Evolutionary conservation across 2,329 filamentous ascomycete genomes (phyloP).

Genomic region (Colletotrichum sidae): DNA sequence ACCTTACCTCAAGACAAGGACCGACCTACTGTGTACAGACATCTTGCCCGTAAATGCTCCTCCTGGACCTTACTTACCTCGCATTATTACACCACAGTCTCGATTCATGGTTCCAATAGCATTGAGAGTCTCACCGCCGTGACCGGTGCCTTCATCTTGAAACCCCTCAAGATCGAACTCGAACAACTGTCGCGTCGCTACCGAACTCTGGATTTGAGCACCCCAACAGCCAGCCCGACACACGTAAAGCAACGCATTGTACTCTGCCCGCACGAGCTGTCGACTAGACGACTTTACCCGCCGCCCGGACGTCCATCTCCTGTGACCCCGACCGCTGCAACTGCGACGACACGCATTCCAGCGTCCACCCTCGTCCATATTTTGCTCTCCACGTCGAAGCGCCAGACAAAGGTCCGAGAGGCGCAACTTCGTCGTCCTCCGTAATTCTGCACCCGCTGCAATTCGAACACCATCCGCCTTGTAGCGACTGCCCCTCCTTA

Average conservation of each 20-base stretch:
- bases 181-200: conserved; percentile 12
- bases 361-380: background rate
- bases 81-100: conserved; percentile 8
- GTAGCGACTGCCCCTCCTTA: conserved; percentile 6
- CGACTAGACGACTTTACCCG: no score
- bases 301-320: conserved; percentile 16
- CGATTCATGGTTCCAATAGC: conserved; percentile 22
- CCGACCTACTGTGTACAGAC: no score
- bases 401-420: background rate
- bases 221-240: no score
- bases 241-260: no score
- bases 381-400: conserved; percentile 1
- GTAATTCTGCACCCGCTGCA: conserved; percentile 19
- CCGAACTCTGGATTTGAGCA: background rate
- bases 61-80: conserved; percentile 18
- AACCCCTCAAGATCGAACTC: conserved; percentile 44
- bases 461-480: conserved; percentile 1
- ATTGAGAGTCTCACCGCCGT: conserved; percentile 36
- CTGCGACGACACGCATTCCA: conserved; percentile 29
- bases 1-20: background rate
- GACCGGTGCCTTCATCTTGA: conserved; percentile 42
- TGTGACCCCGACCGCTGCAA: background rate
- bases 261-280: no score
- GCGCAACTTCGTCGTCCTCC: conserved; percentile 11
- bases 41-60: no score